phyloP scores from a whole-genome alignment of 345 rosid species.

The Corchorus capsularis region DNA sequence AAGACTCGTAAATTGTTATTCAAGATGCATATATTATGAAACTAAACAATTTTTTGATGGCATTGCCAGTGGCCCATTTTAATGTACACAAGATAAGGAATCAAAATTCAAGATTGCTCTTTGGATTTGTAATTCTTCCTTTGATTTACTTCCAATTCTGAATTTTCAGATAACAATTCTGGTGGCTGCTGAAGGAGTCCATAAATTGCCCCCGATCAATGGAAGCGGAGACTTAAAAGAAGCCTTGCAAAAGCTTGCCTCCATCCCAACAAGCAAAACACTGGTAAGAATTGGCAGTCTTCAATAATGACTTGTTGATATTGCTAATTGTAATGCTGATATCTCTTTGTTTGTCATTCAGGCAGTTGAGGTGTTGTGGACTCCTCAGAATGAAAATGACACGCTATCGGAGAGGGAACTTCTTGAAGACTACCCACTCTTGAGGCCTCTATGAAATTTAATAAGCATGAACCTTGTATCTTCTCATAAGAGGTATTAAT shows the following conservation, averaged over 20 bases:
- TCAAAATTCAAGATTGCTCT: background rate
- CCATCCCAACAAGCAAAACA: too few relatives aligned
- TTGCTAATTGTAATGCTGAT: conserved; percentile 19
- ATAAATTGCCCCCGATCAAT: too few relatives aligned
- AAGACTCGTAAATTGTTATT: conserved; percentile 24
- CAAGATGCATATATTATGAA: background rate
- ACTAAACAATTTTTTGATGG: background rate
- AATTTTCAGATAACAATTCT: too few relatives aligned
- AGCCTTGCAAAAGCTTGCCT: too few relatives aligned
- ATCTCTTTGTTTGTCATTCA: conserved; percentile 34
- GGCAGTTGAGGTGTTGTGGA: conserved; percentile 60
- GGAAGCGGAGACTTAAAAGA: too few relatives aligned
- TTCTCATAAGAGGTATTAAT: conserved; percentile 30
- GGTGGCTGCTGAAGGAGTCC: too few relatives aligned
- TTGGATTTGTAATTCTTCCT: background rate
- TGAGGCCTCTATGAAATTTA: conserved; percentile 51
- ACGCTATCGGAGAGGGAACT: conserved; percentile 71
- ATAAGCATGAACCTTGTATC: too few relatives aligned
- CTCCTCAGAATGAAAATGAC: too few relatives aligned
- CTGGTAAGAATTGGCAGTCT: background rate
- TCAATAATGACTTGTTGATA: background rate
- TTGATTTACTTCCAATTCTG: too few relatives aligned
- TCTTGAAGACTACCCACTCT: conserved; percentile 86
- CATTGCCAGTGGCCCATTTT: background rate
- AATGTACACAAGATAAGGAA: background rate